These are phyloP conservation scores for Neotropicomus parvogracilis DNA, from an alignment of 1,284 basidiomycete species.

Conservation along the genomic window DNA sequence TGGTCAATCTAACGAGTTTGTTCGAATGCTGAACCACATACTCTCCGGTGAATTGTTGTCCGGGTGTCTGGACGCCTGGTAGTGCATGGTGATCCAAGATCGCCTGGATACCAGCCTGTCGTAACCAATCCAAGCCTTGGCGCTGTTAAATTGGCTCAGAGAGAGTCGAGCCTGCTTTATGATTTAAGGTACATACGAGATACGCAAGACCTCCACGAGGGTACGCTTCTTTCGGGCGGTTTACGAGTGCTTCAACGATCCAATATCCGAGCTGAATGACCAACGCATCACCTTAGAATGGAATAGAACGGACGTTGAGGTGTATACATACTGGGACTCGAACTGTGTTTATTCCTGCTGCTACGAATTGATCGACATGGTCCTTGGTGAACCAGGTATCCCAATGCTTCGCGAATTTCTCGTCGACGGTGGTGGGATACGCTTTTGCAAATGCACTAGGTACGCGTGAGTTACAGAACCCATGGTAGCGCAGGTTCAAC, in stretches of 20 bases:
- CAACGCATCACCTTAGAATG: not conserved
- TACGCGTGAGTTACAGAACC: conserved; percentile 1
- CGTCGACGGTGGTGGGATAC: conserved; percentile 57
- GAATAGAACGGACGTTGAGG: not conserved
- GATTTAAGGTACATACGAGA: conserved; percentile 42
- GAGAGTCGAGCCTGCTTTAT: not conserved
- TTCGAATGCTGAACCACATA: conserved; percentile 30
- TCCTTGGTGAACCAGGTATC: conserved; percentile 66
- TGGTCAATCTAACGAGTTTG: conserved; percentile 7
- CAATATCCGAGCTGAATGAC: conserved; percentile 66
- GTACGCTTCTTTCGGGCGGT: conserved; percentile 58
- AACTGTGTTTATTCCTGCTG: conserved; percentile 65
- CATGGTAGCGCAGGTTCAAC: conserved; percentile 3
- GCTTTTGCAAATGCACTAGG: conserved; percentile 53
- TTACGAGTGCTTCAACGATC: conserved; percentile 70
- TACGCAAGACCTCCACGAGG: conserved; percentile 65
- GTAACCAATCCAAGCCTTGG: conserved; percentile 56
- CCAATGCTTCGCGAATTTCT: conserved; percentile 64
- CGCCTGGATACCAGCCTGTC: conserved; percentile 57
- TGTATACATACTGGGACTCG: conserved; percentile 58
- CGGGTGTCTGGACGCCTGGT: conserved; percentile 61
- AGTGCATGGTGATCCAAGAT: conserved; percentile 76
- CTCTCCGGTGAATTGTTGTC: conserved; percentile 66
- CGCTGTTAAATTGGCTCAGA: conserved; percentile 37
- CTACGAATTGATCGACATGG: conserved; percentile 52